phyloP scores from a whole-genome alignment of 495 filamentous ascomycete species.

The Penicillium macrosclerotiorum region DNA sequence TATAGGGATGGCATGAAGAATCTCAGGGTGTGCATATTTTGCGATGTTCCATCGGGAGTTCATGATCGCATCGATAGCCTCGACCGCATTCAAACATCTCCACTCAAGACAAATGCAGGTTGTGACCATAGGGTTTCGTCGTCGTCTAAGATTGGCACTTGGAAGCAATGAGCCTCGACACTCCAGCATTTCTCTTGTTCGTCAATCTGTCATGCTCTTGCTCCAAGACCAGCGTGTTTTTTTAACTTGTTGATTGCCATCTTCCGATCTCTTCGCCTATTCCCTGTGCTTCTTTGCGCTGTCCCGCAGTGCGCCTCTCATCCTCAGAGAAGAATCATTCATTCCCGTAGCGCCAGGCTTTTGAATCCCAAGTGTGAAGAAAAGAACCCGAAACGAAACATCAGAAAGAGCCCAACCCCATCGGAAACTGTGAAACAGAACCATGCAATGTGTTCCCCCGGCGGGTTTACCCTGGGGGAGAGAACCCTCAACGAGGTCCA shows the following conservation, averaged over 20 bases:
- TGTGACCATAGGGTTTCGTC: too few species aligned
- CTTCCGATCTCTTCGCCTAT: neutral
- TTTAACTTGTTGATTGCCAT: neutral
- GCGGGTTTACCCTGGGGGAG: too few species aligned
- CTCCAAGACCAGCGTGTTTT: neutral
- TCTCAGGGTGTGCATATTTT: neutral
- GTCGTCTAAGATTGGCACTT: too few species aligned
- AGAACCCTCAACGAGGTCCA: neutral
- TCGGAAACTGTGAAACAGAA: constrained; percentile 4
- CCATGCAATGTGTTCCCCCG: constrained; percentile 12
- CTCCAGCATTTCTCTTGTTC: too few species aligned
- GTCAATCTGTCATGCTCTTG: too few species aligned
- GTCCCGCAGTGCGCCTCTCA: constrained; percentile 27
- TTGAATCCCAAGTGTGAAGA: constrained; percentile 27
- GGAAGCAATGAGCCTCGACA: too few species aligned
- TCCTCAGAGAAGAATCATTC: constrained; percentile 12
- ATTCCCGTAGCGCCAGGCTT: constrained; percentile 44
- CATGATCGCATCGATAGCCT: neutral
- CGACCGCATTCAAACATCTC: too few species aligned
- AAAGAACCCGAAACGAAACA: constrained; percentile 7
- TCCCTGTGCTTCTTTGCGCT: constrained; percentile 16
- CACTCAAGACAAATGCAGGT: too few species aligned
- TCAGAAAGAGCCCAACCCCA: too few species aligned
- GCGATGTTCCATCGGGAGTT: neutral
- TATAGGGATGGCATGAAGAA: neutral